Evolutionary conservation across 768 basidiomycete species (phyloP).

Genomic region (Kockovaella imperatae): DNA sequence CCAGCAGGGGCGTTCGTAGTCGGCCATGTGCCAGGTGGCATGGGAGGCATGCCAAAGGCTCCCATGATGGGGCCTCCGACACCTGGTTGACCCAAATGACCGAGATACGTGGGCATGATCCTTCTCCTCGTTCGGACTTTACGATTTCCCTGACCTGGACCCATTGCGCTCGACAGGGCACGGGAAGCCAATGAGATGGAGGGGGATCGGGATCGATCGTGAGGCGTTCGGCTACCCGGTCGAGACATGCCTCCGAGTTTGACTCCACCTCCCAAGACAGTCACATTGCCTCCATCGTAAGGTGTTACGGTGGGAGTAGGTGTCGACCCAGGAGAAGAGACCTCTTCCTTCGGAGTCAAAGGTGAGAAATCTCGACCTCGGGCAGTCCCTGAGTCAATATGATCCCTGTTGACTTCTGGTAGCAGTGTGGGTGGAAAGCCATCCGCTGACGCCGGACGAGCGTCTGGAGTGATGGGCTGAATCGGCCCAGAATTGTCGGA

Average conservation of each 20-base stretch:
- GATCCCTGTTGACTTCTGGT: not conserved
- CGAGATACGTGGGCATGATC: conserved; percentile 41
- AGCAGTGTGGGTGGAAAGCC: conserved; percentile 13
- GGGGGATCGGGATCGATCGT: conserved; percentile 30
- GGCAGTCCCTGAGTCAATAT: not conserved
- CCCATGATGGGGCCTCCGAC: conserved; percentile 31
- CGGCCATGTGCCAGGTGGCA: not conserved
- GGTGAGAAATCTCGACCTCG: conserved; percentile 13
- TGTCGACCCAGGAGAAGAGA: not conserved
- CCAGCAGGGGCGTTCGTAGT: not conserved
- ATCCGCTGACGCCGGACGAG: conserved; percentile 31
- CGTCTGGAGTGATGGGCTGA: conserved; percentile 31
- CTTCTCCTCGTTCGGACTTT: conserved; percentile 30
- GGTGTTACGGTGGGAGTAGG: conserved; percentile 38
- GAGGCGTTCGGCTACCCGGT: conserved; percentile 11
- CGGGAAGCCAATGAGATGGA: conserved; percentile 35
- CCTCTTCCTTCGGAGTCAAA: not conserved
- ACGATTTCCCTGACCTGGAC: conserved; percentile 12
- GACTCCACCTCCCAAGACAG: conserved; percentile 46
- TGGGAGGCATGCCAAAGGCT: conserved; percentile 12
- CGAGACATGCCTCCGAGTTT: conserved; percentile 40
- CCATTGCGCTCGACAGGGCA: conserved; percentile 21
- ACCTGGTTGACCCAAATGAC: conserved; percentile 31
- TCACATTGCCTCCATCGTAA: conserved; percentile 46
- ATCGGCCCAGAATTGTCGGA: conserved; percentile 28